phyloP scores from a whole-genome alignment of 768 basidiomycete genomes.

The Hericium coralloides region DNA sequence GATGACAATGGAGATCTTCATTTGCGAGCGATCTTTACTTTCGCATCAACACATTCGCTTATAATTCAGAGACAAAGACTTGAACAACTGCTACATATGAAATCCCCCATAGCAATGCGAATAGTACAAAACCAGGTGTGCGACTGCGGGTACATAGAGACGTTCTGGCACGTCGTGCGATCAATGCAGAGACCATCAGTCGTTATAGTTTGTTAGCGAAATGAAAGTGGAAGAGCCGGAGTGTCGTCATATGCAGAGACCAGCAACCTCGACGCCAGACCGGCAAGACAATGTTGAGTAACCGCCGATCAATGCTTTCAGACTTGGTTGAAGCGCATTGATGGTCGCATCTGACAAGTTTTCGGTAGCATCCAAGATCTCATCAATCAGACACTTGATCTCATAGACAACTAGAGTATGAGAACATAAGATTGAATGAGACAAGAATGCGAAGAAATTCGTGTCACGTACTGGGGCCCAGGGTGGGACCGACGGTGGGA shows the following conservation, averaged over 20 bases:
- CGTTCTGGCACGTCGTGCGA: constrained; percentile 14
- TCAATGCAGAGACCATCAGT: constrained; percentile 22
- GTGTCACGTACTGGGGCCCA: constrained; percentile 40
- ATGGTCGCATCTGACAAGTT: constrained; percentile 39
- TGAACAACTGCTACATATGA: constrained; percentile 6
- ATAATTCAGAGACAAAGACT: not conserved
- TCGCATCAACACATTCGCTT: not conserved
- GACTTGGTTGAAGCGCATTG: constrained; percentile 30
- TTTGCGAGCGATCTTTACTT: not conserved
- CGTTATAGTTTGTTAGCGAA: constrained; percentile 20
- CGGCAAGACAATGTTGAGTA: constrained; percentile 18
- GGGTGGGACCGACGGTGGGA: constrained; percentile 38
- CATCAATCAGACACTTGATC: constrained; percentile 52
- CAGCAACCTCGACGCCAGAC: constrained; percentile 13
- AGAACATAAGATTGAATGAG: not conserved
- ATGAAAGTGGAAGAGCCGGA: constrained; percentile 3
- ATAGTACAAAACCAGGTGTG: constrained; percentile 16
- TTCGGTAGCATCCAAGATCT: constrained; percentile 38
- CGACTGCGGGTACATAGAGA: constrained; percentile 12
- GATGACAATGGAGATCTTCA: too few species aligned
- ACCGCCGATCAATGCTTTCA: constrained; percentile 20
- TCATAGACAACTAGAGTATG: constrained; percentile 49
- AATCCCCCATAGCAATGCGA: constrained; percentile 15
- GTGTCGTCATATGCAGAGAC: constrained; percentile 13
- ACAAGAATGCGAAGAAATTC: not conserved